phyloP scores from a whole-genome alignment of 2,329 filamentous ascomycete genomes.

The Aspergillus amoenus region DNA sequence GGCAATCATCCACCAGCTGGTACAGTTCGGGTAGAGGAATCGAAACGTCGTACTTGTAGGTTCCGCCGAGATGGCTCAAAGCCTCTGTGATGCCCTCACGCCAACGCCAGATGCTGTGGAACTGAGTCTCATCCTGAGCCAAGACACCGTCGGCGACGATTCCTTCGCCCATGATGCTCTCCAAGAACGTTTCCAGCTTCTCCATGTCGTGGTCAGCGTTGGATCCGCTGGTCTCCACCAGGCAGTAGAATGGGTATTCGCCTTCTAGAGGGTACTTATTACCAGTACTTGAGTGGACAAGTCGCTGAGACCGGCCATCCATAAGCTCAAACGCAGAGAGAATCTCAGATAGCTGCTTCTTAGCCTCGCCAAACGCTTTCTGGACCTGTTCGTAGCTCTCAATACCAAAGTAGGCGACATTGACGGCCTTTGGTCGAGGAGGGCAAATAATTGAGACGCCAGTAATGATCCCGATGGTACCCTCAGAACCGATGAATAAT shows the following conservation, averaged over 20 bases:
- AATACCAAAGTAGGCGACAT: conserved; percentile 91
- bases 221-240: conserved; percentile 94
- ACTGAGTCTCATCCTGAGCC: conserved; percentile 90
- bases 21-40: conserved; percentile 89
- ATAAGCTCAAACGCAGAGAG: conserved; percentile 97
- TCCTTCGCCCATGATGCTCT: conserved; percentile 84
- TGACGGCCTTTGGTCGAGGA: conserved; percentile 80
- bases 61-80: conserved; percentile 84
- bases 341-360: conserved; percentile 87
- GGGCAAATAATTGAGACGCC: conserved; percentile 87
- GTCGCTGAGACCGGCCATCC: conserved; percentile 77
- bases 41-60: conserved; percentile 98
- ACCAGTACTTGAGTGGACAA: conserved; percentile 72
- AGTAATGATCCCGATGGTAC: conserved; percentile 92
- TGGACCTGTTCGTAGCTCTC: conserved; percentile 89
- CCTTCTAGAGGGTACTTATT: conserved; percentile 78
- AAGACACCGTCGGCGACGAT: conserved; percentile 88
- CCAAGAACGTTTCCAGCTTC: conserved; percentile 87
- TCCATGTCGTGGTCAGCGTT: conserved; percentile 90
- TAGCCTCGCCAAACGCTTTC: conserved; percentile 82
- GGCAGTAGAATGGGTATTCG: conserved; percentile 89
- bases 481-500: conserved; percentile 92
- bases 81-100: conserved; percentile 91
- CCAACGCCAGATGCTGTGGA: conserved; percentile 82
- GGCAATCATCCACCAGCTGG: conserved; percentile 80